These are phyloP conservation scores for Fraxinus platypoda DNA, from an alignment of 305 asterid species.

Conservation along the genomic window DNA sequence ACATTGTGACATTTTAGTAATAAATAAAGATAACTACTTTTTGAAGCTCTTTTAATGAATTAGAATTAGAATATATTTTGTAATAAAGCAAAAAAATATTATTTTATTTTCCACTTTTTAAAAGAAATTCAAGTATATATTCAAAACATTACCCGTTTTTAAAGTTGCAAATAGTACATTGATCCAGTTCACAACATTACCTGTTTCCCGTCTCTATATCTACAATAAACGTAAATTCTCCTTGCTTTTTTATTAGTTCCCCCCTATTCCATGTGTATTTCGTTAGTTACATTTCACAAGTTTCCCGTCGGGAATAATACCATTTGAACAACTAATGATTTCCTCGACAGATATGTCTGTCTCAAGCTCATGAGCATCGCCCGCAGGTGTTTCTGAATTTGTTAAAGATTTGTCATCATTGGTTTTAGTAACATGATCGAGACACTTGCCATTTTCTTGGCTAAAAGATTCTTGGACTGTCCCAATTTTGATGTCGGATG, in stretches of 20 bases:
- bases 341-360: conserved; percentile 25
- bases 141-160: background rate
- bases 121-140: background rate
- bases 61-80: background rate
- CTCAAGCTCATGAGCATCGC: conserved; percentile 22
- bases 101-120: background rate
- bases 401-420: background rate
- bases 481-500: conserved; percentile 9
- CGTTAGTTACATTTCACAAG: conserved; percentile 17
- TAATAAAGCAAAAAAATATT: too few species aligned
- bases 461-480: background rate
- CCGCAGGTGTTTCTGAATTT: conserved; percentile 1
- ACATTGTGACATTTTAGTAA: background rate
- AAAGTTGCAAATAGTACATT: background rate
- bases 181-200: conserved; percentile 12
- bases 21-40: too few species aligned
- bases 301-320: conserved; percentile 11
- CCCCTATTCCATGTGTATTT: background rate
- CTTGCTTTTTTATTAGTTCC: conserved; percentile 1
- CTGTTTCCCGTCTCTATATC: conserved; percentile 10
- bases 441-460: conserved; percentile 13
- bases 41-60: background rate
- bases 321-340: conserved; percentile 18
- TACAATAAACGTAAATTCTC: background rate
- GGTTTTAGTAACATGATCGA: background rate